These are phyloP conservation scores for Phaeodactylum tricornutum DNA, from an alignment of 108 stramenopile species.

Conservation along the genomic window DNA sequence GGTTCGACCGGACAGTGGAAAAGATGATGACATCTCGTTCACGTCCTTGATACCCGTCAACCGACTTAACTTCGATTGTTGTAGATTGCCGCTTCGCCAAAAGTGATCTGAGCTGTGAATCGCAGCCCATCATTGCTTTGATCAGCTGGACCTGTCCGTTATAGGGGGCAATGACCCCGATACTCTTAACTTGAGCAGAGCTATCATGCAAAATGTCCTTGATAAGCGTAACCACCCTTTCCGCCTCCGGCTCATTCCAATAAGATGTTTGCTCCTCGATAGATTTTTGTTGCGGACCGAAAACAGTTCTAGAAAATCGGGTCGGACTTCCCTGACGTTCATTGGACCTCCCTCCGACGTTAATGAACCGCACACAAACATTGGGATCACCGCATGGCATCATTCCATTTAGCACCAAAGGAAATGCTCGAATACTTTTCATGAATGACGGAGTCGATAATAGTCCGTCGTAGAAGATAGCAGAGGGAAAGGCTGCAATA, in stretches of 20 bases:
- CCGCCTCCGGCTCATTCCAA: constrained; percentile 63
- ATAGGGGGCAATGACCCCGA: constrained; percentile 95
- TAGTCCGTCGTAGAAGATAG: constrained; percentile 74
- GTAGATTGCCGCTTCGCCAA: constrained; percentile 18
- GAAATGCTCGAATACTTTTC: constrained; percentile 33
- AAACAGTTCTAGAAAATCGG: constrained; percentile 15
- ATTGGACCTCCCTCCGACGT: constrained; percentile 64
- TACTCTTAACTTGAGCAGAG: constrained; percentile 20
- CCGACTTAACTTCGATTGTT: constrained; percentile 78
- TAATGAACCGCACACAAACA: constrained; percentile 41
- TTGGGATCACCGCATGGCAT: constrained; percentile 25
- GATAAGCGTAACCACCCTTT: constrained; percentile 34
- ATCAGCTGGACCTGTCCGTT: constrained; percentile 89
- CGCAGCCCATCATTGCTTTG: constrained; percentile 45
- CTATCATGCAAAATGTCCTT: constrained; percentile 32
- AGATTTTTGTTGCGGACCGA: background rate
- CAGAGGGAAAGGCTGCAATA: constrained; percentile 91
- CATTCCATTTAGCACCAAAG: constrained; percentile 18
- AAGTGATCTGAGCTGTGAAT: constrained; percentile 32
- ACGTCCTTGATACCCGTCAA: constrained; percentile 92
- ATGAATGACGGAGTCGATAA: constrained; percentile 53
- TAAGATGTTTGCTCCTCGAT: constrained; percentile 38
- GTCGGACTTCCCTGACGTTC: constrained; percentile 43
- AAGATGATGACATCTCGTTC: constrained; percentile 92
- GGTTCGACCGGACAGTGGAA: constrained; percentile 89